Evolutionary conservation across 495 filamentous ascomycete species (phyloP).

Genomic region (Podospora appendiculata): DNA sequence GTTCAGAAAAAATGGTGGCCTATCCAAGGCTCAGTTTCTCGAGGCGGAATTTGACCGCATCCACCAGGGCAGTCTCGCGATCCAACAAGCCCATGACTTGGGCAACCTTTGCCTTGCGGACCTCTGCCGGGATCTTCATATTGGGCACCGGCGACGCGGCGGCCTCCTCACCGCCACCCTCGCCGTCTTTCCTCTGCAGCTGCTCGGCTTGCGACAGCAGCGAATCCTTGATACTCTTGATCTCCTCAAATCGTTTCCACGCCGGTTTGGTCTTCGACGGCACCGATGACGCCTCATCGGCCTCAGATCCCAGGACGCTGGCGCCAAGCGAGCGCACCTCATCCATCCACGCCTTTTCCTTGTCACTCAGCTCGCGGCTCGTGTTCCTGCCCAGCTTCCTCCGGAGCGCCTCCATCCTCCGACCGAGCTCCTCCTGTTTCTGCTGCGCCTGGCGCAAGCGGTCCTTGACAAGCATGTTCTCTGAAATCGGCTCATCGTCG

Average conservation of each 20-base stretch:
- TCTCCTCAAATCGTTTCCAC: constrained; percentile 41
- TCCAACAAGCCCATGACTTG: constrained; percentile 67
- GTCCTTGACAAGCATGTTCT: constrained; percentile 47
- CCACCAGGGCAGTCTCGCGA: constrained; percentile 52
- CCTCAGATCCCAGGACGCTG: constrained; percentile 32
- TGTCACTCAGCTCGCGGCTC: constrained; percentile 62
- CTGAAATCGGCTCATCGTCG: constrained; percentile 36
- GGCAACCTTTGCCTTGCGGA: constrained; percentile 58
- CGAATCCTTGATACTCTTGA: constrained; percentile 37
- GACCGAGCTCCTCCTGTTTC: constrained; percentile 50
- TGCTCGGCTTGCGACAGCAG: constrained; percentile 44
- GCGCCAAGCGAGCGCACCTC: constrained; percentile 50
- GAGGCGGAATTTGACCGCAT: constrained; percentile 33
- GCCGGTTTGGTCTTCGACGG: constrained; percentile 26
- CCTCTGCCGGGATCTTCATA: constrained; percentile 54
- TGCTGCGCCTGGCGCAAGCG: constrained; percentile 52
- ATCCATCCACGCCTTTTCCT: constrained; percentile 58
- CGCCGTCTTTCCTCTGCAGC: constrained; percentile 21
- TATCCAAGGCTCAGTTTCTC: constrained; percentile 23
- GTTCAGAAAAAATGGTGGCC: not conserved
- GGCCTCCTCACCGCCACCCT: constrained; percentile 20
- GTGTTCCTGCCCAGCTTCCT: constrained; percentile 50
- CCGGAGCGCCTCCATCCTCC: constrained; percentile 55
- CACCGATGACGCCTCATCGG: constrained; percentile 1
- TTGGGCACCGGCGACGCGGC: constrained; percentile 18